A percentile compares a stretch with the other conserved stretches of the same genome.
Evolutionary conservation across 73 alveolate species (phyloP).

Genomic region (Symbiodinium natans): DNA sequence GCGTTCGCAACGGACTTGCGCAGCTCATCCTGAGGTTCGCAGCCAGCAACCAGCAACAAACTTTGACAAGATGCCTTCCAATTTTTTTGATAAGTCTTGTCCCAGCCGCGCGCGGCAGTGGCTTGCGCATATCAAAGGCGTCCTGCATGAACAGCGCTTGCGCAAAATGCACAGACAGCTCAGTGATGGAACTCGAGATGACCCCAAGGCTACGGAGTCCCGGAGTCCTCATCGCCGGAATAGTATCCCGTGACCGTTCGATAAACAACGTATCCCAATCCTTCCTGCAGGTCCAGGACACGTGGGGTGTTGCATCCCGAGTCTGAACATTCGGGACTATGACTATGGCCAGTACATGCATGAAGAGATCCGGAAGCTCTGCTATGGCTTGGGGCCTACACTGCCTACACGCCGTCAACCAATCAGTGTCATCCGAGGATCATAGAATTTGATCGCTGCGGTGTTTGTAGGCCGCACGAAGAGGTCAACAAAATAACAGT

Average conservation of each 20-base stretch:
- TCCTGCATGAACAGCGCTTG: conserved; percentile 97
- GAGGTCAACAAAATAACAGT: conserved; percentile 98
- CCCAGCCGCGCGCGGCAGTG: conserved; percentile 96
- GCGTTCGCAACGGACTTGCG: conserved; percentile 58
- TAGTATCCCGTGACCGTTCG: conserved; percentile 97
- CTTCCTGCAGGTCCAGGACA: not conserved
- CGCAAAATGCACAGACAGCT: no score
- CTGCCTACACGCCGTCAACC: no score
- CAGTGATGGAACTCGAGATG: no score
- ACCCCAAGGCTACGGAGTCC: no score
- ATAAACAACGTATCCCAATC: conserved; percentile 97
- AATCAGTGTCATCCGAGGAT: not conserved
- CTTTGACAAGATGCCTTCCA: no score
- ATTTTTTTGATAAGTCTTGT: not conserved
- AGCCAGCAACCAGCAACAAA: no score
- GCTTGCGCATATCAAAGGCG: conserved; percentile 99
- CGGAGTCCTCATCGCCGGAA: conserved; percentile 96
- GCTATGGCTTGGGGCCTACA: no score
- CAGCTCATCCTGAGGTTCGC: no score
- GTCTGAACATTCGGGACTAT: no score
- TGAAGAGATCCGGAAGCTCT: no score
- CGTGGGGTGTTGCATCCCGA: no score
- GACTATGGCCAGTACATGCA: no score
- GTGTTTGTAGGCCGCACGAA: conserved; percentile 98
- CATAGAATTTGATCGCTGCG: conserved; percentile 97